Percentiles rank a stretch among this genome's conserved stretches.
These are phyloP conservation scores for Lactifluus piperatus DNA, from an alignment of 768 basidiomycete genomes.

Conservation along the genomic window DNA sequence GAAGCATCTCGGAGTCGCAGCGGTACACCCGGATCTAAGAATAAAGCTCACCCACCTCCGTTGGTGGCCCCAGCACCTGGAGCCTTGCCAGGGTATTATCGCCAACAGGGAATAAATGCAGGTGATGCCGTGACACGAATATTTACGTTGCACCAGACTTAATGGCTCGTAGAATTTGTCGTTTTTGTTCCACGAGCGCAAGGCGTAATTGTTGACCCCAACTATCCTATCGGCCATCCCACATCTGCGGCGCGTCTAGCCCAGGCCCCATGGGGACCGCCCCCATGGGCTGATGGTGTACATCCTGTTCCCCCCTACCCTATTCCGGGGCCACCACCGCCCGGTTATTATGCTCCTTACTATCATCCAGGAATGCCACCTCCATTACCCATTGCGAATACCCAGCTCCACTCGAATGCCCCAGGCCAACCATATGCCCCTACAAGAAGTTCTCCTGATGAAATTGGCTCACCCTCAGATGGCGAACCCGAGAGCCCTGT, in stretches of 20 bases:
- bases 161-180: slow-evolving; percentile 3
- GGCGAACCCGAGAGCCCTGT: slow-evolving; percentile 1
- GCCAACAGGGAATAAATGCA: slow-evolving; percentile 48
- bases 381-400: slow-evolving; percentile 21
- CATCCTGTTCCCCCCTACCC: slow-evolving; percentile 16
- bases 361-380: slow-evolving; percentile 21
- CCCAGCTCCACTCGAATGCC: slow-evolving; percentile 3
- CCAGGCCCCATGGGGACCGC: slow-evolving; percentile 27
- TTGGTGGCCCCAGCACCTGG: slow-evolving; percentile 31
- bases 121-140: slow-evolving; percentile 26
- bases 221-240: slow-evolving; percentile 39
- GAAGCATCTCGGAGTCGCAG: slow-evolving; percentile 42
- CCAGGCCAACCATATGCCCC: not conserved
- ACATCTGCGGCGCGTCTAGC: slow-evolving; percentile 43
- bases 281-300: slow-evolving; percentile 32
- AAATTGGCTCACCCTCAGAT: not conserved
- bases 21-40: slow-evolving; percentile 39
- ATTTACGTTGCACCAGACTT: not conserved
- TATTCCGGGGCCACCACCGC: slow-evolving; percentile 13
- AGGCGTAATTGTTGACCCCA: slow-evolving; percentile 35
- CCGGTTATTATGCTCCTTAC: slow-evolving; percentile 15
- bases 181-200: slow-evolving; percentile 26
- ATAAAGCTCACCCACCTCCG: slow-evolving; percentile 24
- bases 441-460: not conserved
- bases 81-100: slow-evolving; percentile 52